Base-by-base conservation (phyloP, 1,139 yeast species). In the Zygotorulaspora mrakii region DNA sequence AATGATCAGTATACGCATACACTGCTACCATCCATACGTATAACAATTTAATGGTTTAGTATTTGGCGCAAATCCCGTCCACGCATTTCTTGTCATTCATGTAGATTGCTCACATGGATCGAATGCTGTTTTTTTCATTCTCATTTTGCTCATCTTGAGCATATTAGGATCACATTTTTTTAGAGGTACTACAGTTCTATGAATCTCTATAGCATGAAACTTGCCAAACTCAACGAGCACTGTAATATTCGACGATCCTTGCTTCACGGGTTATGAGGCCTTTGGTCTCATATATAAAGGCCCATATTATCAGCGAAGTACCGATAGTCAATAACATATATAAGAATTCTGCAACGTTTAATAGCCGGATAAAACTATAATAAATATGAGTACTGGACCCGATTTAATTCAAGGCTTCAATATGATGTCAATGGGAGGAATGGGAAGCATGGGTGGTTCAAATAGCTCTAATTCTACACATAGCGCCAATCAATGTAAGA, bases 361-460 rank as follows among this genome's bases (percentile, higher is more conserved):
- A 10, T 16, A 22, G 13, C 20, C n/a, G n/a, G n/a, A n/a, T n/a
- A n/a, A n/a, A n/a, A n/a, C 10, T 20, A 7, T 7, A 20, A 20
- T 20, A 20, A 29, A 24, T 5, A 33, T 31, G 37, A 31, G 30
- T n/a, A 20, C 31, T 18, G 22, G 29, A 8, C 22, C 17, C n/a
- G 33, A 34, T 2, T 5, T 26, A n/a, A 5, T 39, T 13, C 29
- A 20, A 6, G 17, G 16, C 27, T 25, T 35, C 10, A 36, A 31
- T 30, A 40, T 50, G 31, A 57, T 59, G 62, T 35, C 43, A 32
- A 59, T 57, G 62, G 52, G 57, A 4, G 51, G 55, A 12, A 38
- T 40, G 31, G 32, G 39, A 5, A 30, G 29, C n/a, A n/a, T n/a
- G n/a, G n/a, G n/a, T n/a, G n/a, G n/a, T n/a, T n/a, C n/a, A n/a